These are phyloP conservation scores for Aureobasidium melanogenum DNA, from an alignment of 2,329 filamentous ascomycete species.

Conservation along the genomic window DNA sequence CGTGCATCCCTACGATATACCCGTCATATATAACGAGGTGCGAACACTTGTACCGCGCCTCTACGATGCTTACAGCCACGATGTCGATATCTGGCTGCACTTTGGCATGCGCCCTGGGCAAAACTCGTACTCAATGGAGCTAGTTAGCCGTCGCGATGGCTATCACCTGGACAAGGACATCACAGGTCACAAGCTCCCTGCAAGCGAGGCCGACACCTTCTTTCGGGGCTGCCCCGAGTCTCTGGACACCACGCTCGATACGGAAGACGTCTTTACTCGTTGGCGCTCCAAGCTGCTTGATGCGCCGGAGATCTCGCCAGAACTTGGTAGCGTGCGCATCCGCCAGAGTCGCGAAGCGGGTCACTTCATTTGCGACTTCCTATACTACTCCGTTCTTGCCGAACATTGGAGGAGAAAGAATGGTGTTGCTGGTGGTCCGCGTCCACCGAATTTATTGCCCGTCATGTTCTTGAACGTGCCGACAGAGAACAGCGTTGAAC, in stretches of 20 bases:
- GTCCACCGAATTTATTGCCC: slow-evolving; percentile 18
- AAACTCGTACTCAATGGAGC: slow-evolving; percentile 62
- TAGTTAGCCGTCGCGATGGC: slow-evolving; percentile 59
- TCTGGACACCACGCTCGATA: slow-evolving; percentile 23
- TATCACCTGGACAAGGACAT: slow-evolving; percentile 60
- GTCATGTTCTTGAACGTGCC: slow-evolving; percentile 37
- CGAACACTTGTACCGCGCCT: slow-evolving; percentile 55
- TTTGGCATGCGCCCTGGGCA: slow-evolving; percentile 67
- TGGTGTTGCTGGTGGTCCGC: slow-evolving; percentile 6
- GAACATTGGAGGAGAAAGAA: slow-evolving; percentile 21
- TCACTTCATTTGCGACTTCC: slow-evolving; percentile 36
- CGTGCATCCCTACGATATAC: slow-evolving; percentile 57
- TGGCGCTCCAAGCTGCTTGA: slow-evolving; percentile 22
- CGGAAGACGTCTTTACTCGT: slow-evolving; percentile 22
- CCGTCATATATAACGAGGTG: slow-evolving; percentile 62
- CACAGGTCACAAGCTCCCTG: slow-evolving; percentile 39
- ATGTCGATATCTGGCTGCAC: slow-evolving; percentile 62
- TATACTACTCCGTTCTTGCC: slow-evolving; percentile 33
- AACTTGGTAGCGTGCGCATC: slow-evolving; percentile 23
- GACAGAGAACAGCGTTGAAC: slow-evolving; percentile 25
- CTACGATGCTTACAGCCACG: slow-evolving; percentile 38
- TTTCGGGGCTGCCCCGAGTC: slow-evolving; percentile 23
- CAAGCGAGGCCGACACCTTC: slow-evolving; percentile 18
- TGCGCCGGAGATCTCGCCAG: slow-evolving; percentile 20
- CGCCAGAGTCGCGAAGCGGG: slow-evolving; percentile 33